Base-by-base conservation (phyloP, 306 rosid genomes). In the Cucurbita ficifolia region DNA sequence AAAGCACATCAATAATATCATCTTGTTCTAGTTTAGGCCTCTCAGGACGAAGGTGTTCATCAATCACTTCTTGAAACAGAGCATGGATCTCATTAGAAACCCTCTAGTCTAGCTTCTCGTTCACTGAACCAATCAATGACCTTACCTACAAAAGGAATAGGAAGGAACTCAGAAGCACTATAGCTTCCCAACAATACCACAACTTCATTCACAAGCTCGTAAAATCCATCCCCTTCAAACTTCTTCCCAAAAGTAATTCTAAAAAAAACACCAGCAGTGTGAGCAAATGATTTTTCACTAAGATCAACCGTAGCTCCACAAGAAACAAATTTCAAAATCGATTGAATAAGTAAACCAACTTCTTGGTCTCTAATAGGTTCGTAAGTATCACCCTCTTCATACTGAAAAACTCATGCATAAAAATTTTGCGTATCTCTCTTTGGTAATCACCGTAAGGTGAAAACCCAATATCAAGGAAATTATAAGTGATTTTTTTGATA, bases 161-260 rank as follows among this genome's bases (percentile, higher is more conserved):
- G 6, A 43, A 87, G 57, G 70, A 58, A 69, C 18, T 89, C 90
- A 6, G 77, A 74, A 16, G 82, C 79, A 8, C 55, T 74, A 69
- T 81, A 78, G 10, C 76, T 84, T 14, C 74, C 42, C 1, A 82
- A 5, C 77, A 80, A 10, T 5, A 76, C 80, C 45, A 76, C 73
- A 2, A 75, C 80, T 43, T 83, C 92, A 18, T 46, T 76, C 1
- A 89, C 70, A 67, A 86, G 17, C 18, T 75, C 77, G 35, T 81
- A 80, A 76, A 85, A 79, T 19, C 60, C 84, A 2, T 52, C 64
- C 9, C 69, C 78, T 42, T 58, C 53, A 38, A 75, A 79, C 50
- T 46, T 75, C 70, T 64, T 85, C 35, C 96, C 87, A 8, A 79
- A 86, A 45, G 81, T 87, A 38, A 84, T 78, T 55, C 84, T 75